phyloP scores from a whole-genome alignment of 2,329 filamentous ascomycete species.

The Ophiostoma ips region DNA sequence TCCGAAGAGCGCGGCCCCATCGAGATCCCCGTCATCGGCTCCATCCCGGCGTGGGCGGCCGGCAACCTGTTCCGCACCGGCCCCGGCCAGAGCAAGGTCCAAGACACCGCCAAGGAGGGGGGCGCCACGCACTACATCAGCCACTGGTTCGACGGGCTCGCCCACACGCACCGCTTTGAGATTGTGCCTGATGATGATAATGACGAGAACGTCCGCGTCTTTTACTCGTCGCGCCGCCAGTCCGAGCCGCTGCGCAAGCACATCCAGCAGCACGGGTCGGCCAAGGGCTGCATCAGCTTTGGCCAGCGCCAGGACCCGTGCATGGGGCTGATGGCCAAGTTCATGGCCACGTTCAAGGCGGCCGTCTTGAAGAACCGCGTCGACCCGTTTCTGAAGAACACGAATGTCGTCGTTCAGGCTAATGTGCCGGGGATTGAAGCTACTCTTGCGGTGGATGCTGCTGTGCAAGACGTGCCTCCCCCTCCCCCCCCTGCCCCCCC shows the following conservation, averaged over 20 bases:
- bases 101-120: conserved; percentile 41
- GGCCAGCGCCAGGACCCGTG: conserved; percentile 62
- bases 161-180: conserved; percentile 58
- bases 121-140: conserved; percentile 47
- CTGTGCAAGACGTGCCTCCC: too few species aligned
- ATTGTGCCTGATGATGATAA: conserved; percentile 30
- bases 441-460: too few species aligned
- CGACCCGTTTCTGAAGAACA: conserved; percentile 29
- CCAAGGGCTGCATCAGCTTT: conserved; percentile 44
- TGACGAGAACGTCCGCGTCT: conserved; percentile 29
- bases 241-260: conserved; percentile 47
- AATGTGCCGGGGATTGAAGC: conserved; percentile 48
- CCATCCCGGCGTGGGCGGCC: conserved; percentile 56
- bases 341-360: conserved; percentile 43
- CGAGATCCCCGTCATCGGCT: conserved; percentile 46
- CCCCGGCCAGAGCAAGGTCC: conserved; percentile 49
- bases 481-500: background rate
- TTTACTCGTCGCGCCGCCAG: conserved; percentile 59
- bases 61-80: conserved; percentile 64
- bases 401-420: conserved; percentile 50
- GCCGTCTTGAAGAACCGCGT: background rate
- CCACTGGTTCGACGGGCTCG: conserved; percentile 75
- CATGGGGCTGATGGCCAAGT: conserved; percentile 56
- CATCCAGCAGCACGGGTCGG: conserved; percentile 45
- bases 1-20: conserved; percentile 53